Evolutionary conservation across 148 eudicot genomes (phyloP).

Genomic region (Camellia lanceoleosa): DNA sequence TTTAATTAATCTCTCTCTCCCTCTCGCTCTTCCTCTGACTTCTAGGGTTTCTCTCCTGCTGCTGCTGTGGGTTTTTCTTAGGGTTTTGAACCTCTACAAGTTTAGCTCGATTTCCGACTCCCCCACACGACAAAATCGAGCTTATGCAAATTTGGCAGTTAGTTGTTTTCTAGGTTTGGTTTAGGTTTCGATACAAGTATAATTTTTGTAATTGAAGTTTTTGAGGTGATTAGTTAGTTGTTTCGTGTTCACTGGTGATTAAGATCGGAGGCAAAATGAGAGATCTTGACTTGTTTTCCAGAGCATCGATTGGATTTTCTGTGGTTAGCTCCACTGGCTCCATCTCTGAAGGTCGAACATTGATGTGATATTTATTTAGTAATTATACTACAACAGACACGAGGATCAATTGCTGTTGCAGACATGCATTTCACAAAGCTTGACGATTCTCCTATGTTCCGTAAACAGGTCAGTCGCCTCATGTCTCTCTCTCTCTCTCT

Average conservation of each 20-base stretch:
- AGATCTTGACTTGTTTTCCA: conserved; percentile 29
- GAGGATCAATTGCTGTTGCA: conserved; percentile 23
- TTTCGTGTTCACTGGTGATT: background rate
- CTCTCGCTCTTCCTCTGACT: background rate
- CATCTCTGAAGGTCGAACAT: conserved; percentile 21
- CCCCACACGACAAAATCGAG: background rate
- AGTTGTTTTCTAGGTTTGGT: background rate
- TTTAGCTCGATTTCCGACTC: background rate
- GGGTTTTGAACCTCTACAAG: conserved; percentile 6
- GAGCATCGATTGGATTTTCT: conserved; percentile 1
- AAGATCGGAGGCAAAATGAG: conserved; percentile 17
- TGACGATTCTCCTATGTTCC: conserved; percentile 98
- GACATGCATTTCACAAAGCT: conserved; percentile 91
- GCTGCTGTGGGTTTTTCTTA: background rate
- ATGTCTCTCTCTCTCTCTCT: background rate
- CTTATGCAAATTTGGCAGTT: background rate
- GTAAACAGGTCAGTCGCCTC: conserved; percentile 67
- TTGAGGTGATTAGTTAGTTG: conserved; percentile 5
- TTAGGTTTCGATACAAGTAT: background rate
- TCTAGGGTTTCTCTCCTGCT: conserved; percentile 18
- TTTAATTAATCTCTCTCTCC: background rate
- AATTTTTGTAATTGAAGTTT: background rate
- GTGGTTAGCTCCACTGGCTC: background rate
- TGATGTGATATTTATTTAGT: conserved; percentile 25
- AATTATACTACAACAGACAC: background rate